A percentile compares a stretch with the other conserved stretches of the same genome.
Conservation (phyloP, 1,284 basidiomycete species). For the Serendipita sp. region DNA sequence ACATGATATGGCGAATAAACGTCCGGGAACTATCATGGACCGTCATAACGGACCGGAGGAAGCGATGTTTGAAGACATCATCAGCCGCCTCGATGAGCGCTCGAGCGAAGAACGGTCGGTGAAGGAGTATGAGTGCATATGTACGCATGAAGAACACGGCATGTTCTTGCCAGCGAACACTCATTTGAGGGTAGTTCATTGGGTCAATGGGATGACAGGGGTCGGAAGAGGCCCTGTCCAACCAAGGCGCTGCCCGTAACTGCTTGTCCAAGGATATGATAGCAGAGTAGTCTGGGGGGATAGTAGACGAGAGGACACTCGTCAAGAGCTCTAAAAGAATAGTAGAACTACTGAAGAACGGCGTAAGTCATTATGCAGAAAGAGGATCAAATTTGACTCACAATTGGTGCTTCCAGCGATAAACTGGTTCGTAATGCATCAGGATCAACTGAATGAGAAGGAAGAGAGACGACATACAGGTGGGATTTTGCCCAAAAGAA, state of each 20-base stretch:
- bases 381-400: background rate
- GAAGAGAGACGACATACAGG: background rate
- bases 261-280: slow-evolving; percentile 1
- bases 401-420: background rate
- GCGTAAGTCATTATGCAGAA: background rate
- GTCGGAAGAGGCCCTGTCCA: background rate
- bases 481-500: background rate
- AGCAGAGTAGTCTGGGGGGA: background rate
- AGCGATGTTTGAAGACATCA: slow-evolving; percentile 2
- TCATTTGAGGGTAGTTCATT: background rate
- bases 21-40: background rate
- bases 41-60: slow-evolving; percentile 3
- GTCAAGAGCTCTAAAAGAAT: background rate
- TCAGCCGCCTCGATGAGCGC: background rate
- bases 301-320: background rate
- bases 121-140: slow-evolving; percentile 1
- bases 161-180: background rate
- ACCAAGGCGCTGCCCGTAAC: background rate
- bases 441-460: background rate
- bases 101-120: slow-evolving; percentile 5
- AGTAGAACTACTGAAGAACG: background rate
- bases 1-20: background rate
- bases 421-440: background rate
- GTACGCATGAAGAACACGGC: background rate
- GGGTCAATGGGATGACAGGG: background rate